Evolutionary conservation across 148 eudicot species (phyloP).

Genomic region (Diospyros lotus): DNA sequence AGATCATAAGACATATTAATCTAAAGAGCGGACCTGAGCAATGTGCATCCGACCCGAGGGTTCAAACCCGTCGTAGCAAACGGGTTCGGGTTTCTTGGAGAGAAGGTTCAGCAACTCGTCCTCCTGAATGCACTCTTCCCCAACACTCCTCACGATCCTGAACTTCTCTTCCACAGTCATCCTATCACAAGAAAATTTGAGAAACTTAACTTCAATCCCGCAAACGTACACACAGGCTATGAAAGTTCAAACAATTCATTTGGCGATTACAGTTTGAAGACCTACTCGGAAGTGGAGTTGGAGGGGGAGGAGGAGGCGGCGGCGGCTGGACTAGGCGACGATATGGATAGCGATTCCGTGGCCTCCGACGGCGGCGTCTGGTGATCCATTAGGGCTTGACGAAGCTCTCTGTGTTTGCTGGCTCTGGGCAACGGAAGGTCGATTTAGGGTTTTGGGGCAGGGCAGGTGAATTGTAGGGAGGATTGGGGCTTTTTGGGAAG

Average conservation of each 20-base stretch:
- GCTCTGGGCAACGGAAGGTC: too few species aligned
- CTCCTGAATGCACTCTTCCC: conserved; percentile 56
- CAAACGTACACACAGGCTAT: neutral
- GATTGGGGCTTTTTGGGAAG: too few species aligned
- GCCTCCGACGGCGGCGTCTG: neutral
- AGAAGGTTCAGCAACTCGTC: conserved; percentile 40
- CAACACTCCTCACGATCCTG: conserved; percentile 42
- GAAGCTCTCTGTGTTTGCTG: too few species aligned
- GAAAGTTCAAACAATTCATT: too few species aligned
- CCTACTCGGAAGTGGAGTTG: conserved; percentile 10
- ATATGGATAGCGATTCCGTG: neutral
- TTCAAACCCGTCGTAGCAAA: conserved; percentile 56
- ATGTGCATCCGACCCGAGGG: conserved; percentile 58
- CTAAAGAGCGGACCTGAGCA: conserved; percentile 33
- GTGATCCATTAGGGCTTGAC: neutral
- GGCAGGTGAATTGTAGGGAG: too few species aligned
- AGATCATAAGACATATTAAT: neutral
- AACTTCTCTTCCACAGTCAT: conserved; percentile 46
- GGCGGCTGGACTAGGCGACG: neutral
- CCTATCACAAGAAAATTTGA: conserved; percentile 19
- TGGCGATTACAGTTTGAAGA: too few species aligned
- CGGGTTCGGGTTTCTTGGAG: conserved; percentile 42
- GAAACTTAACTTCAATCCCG: neutral
- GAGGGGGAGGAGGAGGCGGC: neutral
- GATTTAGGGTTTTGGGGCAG: too few species aligned